Conservation (phyloP, 2,329 filamentous ascomycete species). For the Emmonsiellopsis sp. region DNA sequence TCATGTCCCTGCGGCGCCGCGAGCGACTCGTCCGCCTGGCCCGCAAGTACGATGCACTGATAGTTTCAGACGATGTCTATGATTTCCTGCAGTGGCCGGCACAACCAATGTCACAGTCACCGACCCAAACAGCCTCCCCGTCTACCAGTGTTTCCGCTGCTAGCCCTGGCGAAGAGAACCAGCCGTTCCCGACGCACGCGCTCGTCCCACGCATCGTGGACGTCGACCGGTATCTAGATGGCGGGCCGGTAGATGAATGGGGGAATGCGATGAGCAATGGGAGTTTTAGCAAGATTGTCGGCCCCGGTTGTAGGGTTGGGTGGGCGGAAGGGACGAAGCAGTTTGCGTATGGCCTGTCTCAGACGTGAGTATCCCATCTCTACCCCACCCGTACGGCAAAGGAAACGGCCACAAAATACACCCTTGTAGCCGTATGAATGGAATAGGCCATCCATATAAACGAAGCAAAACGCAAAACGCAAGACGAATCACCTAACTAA, state of each 20-base stretch:
- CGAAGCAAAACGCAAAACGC: too few relatives aligned
- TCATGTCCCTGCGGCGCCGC: conserved; percentile 62
- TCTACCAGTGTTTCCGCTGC: too few relatives aligned
- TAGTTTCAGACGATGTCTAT: conserved; percentile 88
- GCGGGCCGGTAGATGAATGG: conserved; percentile 52
- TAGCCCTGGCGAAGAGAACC: too few relatives aligned
- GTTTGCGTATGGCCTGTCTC: conserved; percentile 49
- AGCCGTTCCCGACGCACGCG: conserved; percentile 4
- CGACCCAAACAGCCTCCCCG: too few relatives aligned
- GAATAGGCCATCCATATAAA: too few relatives aligned
- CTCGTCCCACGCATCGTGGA: conserved; percentile 66
- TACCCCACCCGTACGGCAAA: neutral
- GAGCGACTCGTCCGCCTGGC: conserved; percentile 65
- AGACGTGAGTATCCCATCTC: conserved; percentile 39
- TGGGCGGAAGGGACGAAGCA: conserved; percentile 69
- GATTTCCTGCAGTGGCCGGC: conserved; percentile 77
- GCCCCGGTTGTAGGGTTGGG: conserved; percentile 73
- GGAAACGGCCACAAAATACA: too few relatives aligned
- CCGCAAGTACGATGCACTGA: conserved; percentile 66
- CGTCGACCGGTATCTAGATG: conserved; percentile 60
- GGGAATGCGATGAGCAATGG: conserved; percentile 80
- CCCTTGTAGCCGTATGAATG: too few relatives aligned
- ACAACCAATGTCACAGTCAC: neutral
- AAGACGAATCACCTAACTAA: conserved; percentile 5
- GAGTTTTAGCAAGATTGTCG: conserved; percentile 80